Evolutionary conservation across 2,329 filamentous ascomycete genomes (phyloP).

Genomic region (Fusarium concolor): DNA sequence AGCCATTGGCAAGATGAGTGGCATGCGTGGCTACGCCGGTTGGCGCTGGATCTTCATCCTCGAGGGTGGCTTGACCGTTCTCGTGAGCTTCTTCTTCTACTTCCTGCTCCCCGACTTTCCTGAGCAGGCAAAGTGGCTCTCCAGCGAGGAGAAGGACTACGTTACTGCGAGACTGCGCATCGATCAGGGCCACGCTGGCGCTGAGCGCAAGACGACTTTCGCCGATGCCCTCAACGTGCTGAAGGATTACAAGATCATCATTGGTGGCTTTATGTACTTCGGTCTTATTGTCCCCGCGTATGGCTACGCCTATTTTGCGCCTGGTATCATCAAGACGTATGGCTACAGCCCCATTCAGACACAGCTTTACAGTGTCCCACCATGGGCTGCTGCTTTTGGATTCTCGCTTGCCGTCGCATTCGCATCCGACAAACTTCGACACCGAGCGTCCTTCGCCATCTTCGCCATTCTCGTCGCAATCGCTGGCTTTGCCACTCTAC

Average conservation of each 20-base stretch:
- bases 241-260: constrained; percentile 78
- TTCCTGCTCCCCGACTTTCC: constrained; percentile 81
- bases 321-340: constrained; percentile 76
- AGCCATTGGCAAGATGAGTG: constrained; percentile 90
- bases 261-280: constrained; percentile 85
- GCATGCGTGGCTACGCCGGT: constrained; percentile 72
- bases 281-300: constrained; percentile 83
- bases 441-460: constrained; percentile 81
- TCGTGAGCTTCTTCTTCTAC: constrained; percentile 71
- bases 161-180: constrained; percentile 73
- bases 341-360: constrained; percentile 69
- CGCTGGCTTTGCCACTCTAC: constrained; percentile 78
- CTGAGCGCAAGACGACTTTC: constrained; percentile 69
- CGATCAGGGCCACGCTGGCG: constrained; percentile 76
- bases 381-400: constrained; percentile 76
- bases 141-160: constrained; percentile 74
- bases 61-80: constrained; percentile 73
- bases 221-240: constrained; percentile 72
- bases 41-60: constrained; percentile 90
- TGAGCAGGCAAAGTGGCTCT: constrained; percentile 79
- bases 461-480: constrained; percentile 76
- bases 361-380: constrained; percentile 68
- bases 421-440: constrained; percentile 75
- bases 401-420: constrained; percentile 82
- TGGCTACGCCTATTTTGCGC: constrained; percentile 81